Percentiles rank a stretch among this genome's conserved stretches.
Evolutionary conservation across 2,329 filamentous ascomycete genomes (phyloP).

Genomic region (Achaetomium macrosporum): DNA sequence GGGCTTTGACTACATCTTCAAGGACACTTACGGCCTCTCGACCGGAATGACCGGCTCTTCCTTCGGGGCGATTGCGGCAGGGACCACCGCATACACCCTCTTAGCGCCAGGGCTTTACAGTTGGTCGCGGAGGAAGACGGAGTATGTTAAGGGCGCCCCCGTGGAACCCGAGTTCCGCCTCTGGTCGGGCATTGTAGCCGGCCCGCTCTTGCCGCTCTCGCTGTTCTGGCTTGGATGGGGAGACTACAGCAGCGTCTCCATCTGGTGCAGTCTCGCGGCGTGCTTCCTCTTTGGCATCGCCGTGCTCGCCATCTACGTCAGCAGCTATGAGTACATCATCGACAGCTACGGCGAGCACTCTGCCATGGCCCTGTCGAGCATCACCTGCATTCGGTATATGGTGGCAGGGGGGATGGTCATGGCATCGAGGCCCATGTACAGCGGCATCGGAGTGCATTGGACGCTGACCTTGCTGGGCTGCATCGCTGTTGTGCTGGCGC

Average conservation of each 20-base stretch:
- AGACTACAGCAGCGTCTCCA: conserved; percentile 36
- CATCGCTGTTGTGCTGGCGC: conserved; percentile 29
- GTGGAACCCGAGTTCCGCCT: conserved; percentile 49
- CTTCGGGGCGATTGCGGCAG: conserved; percentile 40
- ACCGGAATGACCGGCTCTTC: conserved; percentile 40
- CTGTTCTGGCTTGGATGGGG: conserved; percentile 58
- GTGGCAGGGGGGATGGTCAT: conserved; percentile 37
- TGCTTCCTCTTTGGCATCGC: conserved; percentile 49
- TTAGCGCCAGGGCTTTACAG: conserved; percentile 41
- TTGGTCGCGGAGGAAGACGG: conserved; percentile 38
- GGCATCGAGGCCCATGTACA: conserved; percentile 35
- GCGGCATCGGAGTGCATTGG: conserved; percentile 31
- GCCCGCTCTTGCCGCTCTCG: conserved; percentile 43
- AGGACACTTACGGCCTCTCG: conserved; percentile 41
- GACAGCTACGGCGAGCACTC: conserved; percentile 50
- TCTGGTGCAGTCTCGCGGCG: conserved; percentile 45
- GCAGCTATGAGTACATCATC: conserved; percentile 52
- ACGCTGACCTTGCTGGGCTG: conserved; percentile 31
- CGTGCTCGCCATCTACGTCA: conserved; percentile 44
- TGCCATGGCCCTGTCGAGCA: conserved; percentile 32
- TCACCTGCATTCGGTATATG: conserved; percentile 30
- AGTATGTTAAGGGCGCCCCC: conserved; percentile 33
- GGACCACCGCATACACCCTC: conserved; percentile 34
- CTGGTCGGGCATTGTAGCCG: conserved; percentile 47
- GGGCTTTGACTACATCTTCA: conserved; percentile 48